Evolutionary conservation across 768 basidiomycete species (phyloP).

Genomic region (Lactarius pseudohatsudake): DNA sequence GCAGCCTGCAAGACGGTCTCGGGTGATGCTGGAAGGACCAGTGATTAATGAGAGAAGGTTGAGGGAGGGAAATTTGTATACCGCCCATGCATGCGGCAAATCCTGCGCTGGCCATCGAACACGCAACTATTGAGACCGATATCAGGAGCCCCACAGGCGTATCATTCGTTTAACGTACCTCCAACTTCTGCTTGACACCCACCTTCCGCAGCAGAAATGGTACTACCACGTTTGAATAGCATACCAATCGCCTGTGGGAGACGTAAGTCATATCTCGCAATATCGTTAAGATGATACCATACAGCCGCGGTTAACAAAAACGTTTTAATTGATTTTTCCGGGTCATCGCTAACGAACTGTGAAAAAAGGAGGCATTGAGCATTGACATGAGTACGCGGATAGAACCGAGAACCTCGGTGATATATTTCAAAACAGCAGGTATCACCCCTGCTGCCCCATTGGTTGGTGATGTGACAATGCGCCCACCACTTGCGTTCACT

Average conservation of each 20-base stretch:
- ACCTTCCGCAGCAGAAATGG: constrained; percentile 94
- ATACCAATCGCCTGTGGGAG: constrained; percentile 76
- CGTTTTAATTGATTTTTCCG: constrained; percentile 82
- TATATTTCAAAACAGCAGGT: constrained; percentile 88
- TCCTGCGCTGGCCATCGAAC: constrained; percentile 93
- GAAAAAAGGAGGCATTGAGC: constrained; percentile 11
- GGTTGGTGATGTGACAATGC: constrained; percentile 93
- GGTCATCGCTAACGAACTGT: constrained; percentile 87
- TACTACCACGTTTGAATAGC: constrained; percentile 96
- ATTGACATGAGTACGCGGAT: background rate
- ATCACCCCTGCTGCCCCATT: constrained; percentile 95
- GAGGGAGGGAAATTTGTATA: constrained; percentile 33
- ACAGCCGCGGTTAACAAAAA: constrained; percentile 90
- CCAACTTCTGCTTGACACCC: constrained; percentile 96
- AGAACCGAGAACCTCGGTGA: constrained; percentile 57
- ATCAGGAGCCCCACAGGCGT: background rate
- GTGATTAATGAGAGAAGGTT: constrained; percentile 15
- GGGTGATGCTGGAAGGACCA: constrained; percentile 55
- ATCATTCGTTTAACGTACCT: constrained; percentile 43
- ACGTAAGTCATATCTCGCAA: constrained; percentile 17
- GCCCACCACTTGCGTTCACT: constrained; percentile 88
- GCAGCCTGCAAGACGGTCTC: constrained; percentile 87
- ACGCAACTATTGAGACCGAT: constrained; percentile 59
- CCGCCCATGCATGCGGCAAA: constrained; percentile 95
- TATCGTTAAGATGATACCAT: constrained; percentile 34